Base-by-base conservation (phyloP, 2,329 filamentous ascomycete species). In the Ophiostoma sp. region DNA sequence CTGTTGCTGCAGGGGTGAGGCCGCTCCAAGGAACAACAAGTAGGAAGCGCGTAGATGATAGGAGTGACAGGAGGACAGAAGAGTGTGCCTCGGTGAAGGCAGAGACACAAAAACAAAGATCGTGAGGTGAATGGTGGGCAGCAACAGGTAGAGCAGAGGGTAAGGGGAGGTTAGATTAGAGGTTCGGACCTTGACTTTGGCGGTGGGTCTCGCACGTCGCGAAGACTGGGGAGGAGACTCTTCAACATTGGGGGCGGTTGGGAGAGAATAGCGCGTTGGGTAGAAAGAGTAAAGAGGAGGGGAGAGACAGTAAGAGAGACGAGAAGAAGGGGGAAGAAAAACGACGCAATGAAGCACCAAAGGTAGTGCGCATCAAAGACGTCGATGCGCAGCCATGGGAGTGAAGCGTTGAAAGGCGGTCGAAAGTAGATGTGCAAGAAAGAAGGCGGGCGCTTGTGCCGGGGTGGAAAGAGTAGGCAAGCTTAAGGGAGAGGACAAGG, bases 111-210 rank as follows among this genome's bases (percentile, higher is more conserved):
- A 57, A 28, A 61, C 36, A 52, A 45, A 8, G 8, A 59, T 45
- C n/a, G 11, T 15, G 52, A 50, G 50, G 61, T 42, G 19, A 42
- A 55, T 45, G 25, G 48, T 59, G 70, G 36, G 71, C 17, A 57
- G 55, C 48, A 61, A 25, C 28, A 61, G 28, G 42, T 28, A 61
- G 4, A 55, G 48, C 19, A 39, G 25, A 64, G 68, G 52, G 39
- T 48, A 36, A 72, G 31, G 68, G 19, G 59, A 25, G 36, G 42
- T 25, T 70, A 70, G 61, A 39, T 72, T 48, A 48, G 42, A 48
- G 42, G 42, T 48, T n/a, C 75, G 72, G 75, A 79, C 78, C 78
- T 79, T 78, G 77, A 76, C 75, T 78, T 79, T 69, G 78, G 73
- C 71, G 77, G 74, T 73, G 75, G 66, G 68, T 79, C 78, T 63